phyloP scores from a whole-genome alignment of 208 protist species.

The Wallacemonas sp. region DNA sequence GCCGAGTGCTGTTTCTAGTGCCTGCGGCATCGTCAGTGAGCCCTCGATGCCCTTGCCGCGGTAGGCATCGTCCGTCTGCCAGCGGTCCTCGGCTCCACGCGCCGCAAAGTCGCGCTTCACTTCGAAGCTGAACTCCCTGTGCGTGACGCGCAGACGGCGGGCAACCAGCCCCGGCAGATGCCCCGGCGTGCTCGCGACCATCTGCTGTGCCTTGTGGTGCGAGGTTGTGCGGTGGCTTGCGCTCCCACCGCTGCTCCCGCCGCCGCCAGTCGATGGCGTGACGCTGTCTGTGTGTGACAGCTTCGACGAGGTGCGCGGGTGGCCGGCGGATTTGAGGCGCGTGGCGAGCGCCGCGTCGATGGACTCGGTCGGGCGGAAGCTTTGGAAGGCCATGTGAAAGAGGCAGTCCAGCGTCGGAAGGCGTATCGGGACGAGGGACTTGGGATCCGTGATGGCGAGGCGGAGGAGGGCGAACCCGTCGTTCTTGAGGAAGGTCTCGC shows the following conservation, averaged over 20 bases:
- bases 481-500: conserved; percentile 58
- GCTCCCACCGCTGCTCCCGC: not conserved
- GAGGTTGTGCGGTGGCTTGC: not conserved
- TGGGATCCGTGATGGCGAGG: conserved; percentile 50
- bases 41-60: conserved; percentile 30
- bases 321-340: conserved; percentile 15
- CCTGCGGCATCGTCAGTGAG: conserved; percentile 34
- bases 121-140: conserved; percentile 83
- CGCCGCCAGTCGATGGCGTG: not conserved
- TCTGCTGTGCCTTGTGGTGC: not conserved
- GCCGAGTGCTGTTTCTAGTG: conserved; percentile 43
- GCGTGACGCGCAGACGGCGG: conserved; percentile 33
- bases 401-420: conserved; percentile 78
- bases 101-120: conserved; percentile 50
- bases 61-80: conserved; percentile 39
- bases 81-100: conserved; percentile 35
- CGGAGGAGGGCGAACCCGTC: conserved; percentile 73
- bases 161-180: conserved; percentile 46
- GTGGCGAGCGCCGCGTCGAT: conserved; percentile 17
- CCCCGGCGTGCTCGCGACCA: conserved; percentile 28
- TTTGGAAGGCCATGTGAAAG: conserved; percentile 82
- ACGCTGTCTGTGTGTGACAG: not conserved
- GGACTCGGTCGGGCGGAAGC: conserved; percentile 47
- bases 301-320: conserved; percentile 21
- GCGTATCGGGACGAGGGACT: conserved; percentile 47